Percentiles rank a stretch among this genome's conserved stretches.
phyloP scores from a whole-genome alignment of 2,329 filamentous ascomycete species.

The Botryosphaeria agaves region DNA sequence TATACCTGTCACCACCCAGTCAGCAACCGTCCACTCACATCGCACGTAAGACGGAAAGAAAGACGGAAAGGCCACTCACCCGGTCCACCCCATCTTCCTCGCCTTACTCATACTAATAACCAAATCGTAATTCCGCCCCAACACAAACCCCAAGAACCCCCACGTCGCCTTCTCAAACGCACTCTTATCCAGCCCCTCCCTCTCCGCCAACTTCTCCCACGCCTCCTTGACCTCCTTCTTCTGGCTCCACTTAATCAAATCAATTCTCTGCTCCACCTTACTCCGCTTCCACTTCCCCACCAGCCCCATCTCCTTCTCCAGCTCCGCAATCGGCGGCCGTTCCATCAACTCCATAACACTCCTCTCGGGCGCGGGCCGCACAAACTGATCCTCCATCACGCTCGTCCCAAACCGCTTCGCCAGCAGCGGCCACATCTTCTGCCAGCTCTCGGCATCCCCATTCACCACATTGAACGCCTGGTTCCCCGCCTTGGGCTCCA shows the following conservation, averaged over 20 bases:
- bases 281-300: slow-evolving; percentile 10
- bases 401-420: slow-evolving; percentile 17
- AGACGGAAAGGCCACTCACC: slow-evolving; percentile 3
- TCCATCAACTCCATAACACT: slow-evolving; percentile 7
- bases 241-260: slow-evolving; percentile 24
- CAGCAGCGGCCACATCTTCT: slow-evolving; percentile 24
- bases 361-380: background rate
- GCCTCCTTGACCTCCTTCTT: slow-evolving; percentile 18
- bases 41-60: background rate
- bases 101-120: slow-evolving; percentile 29
- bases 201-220: slow-evolving; percentile 19
- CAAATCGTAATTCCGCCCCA: slow-evolving; percentile 24
- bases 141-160: slow-evolving; percentile 24
- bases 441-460: slow-evolving; percentile 23
- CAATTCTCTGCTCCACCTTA: slow-evolving; percentile 20
- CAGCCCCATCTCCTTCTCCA: slow-evolving; percentile 12
- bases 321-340: slow-evolving; percentile 14
- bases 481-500: slow-evolving; percentile 16
- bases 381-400: slow-evolving; percentile 14
- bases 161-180: slow-evolving; percentile 28
- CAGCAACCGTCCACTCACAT: background rate
- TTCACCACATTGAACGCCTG: slow-evolving; percentile 27
- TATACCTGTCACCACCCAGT: background rate
- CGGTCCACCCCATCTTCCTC: slow-evolving; percentile 25
- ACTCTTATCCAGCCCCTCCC: slow-evolving; percentile 18